Percentiles rank a stretch among this genome's conserved stretches.
Conservation (phyloP, 306 rosid species). For the Vigna unguiculata region DNA sequence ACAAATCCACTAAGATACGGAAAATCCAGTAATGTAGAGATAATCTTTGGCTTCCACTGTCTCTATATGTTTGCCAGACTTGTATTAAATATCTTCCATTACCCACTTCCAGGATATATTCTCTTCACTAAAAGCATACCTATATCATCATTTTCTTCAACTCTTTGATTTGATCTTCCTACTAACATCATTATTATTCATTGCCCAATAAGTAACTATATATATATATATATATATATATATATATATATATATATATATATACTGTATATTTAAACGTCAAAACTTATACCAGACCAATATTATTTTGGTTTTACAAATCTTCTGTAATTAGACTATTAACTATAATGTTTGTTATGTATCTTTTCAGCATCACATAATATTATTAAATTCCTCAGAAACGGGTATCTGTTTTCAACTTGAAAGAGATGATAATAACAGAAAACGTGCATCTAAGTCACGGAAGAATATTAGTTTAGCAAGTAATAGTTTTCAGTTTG, state of each 20-base stretch:
- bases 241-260: no score
- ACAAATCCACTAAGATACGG: constrained; percentile 50
- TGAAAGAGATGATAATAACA: neutral
- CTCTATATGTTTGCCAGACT: constrained; percentile 48
- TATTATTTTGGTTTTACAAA: neutral
- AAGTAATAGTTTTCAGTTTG: no score
- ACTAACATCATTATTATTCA: constrained; percentile 1
- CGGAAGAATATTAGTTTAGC: no score
- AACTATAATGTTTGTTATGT: neutral
- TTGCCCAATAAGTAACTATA: neutral
- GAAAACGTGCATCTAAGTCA: no score
- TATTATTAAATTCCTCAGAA: constrained; percentile 10
- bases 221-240: no score
- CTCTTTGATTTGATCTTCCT: constrained; percentile 44
- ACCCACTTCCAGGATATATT: constrained; percentile 46
- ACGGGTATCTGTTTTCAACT: constrained; percentile 14
- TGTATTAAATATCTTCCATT: constrained; percentile 37
- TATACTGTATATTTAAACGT: neutral
- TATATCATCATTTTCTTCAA: neutral
- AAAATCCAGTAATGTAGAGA: constrained; percentile 45
- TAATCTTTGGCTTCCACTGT: constrained; percentile 41
- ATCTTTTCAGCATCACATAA: neutral
- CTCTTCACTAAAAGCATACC: constrained; percentile 44
- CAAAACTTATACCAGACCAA: neutral
- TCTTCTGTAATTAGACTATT: neutral